Evolutionary conservation across 768 basidiomycete genomes (phyloP).

Genomic region (Trametes sanguinea): DNA sequence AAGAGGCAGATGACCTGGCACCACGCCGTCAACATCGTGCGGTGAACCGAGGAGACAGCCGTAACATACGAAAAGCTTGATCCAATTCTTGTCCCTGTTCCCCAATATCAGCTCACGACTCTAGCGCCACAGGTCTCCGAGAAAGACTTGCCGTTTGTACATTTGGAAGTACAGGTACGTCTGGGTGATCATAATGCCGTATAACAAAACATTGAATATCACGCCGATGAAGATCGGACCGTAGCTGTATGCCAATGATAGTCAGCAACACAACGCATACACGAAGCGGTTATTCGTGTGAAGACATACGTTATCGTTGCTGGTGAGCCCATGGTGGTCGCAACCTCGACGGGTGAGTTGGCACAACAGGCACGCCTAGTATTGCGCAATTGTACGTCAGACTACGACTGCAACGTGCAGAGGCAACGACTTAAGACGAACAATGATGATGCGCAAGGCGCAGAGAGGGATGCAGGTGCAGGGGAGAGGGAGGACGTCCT

Average conservation of each 20-base stretch:
- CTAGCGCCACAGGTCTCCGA: neutral
- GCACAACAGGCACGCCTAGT: neutral
- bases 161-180: constrained; percentile 47
- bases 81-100: neutral
- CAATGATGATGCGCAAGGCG: no score
- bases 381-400: neutral
- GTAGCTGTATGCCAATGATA: constrained; percentile 35
- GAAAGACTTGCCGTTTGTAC: constrained; percentile 37
- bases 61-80: neutral
- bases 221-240: constrained; percentile 51
- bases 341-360: neutral
- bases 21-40: neutral
- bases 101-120: neutral
- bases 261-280: neutral
- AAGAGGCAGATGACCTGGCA: neutral
- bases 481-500: no score
- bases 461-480: no score
- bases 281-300: neutral
- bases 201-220: constrained; percentile 45
- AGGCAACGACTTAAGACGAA: no score
- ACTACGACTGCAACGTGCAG: no score
- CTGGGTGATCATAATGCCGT: constrained; percentile 51
- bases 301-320: neutral
- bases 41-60: neutral
- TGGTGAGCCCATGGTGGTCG: neutral